Conservation (phyloP, 139 green algal species). For the Tetradesmus lagerheimii region DNA sequence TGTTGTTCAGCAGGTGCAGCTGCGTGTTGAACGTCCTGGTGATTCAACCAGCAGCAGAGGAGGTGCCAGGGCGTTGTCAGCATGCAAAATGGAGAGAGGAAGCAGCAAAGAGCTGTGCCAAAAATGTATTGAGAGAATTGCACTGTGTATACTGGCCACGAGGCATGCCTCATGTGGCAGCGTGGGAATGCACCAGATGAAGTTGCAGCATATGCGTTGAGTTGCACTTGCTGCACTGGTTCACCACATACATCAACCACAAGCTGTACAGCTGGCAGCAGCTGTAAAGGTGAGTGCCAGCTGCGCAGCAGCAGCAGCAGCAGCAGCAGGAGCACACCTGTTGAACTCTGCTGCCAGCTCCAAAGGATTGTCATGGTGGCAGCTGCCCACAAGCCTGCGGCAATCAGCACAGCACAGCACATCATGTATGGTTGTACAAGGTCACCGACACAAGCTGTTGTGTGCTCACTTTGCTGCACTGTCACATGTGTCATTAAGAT, state of each 20-base stretch:
- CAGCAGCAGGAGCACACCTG: background rate
- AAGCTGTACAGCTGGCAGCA: background rate
- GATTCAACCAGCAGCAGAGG: background rate
- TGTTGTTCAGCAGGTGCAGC: conserved; percentile 37
- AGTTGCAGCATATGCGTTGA: too few relatives aligned
- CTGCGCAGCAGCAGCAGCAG: background rate
- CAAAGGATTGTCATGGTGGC: conserved; percentile 11
- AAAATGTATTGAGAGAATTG: too few relatives aligned
- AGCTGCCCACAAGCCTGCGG: background rate
- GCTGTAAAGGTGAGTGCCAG: background rate
- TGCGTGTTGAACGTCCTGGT: conserved; percentile 4
- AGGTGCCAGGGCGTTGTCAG: background rate
- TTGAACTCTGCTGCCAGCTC: background rate
- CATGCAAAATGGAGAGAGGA: too few relatives aligned
- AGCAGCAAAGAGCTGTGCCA: too few relatives aligned
- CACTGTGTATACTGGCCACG: too few relatives aligned
- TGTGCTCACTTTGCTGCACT: too few relatives aligned
- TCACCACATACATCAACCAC: too few relatives aligned
- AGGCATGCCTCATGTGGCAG: too few relatives aligned
- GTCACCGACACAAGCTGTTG: too few relatives aligned
- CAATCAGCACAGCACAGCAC: background rate
- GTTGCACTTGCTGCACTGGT: too few relatives aligned
- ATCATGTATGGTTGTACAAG: background rate
- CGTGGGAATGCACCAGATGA: too few relatives aligned
- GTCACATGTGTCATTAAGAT: too few relatives aligned